Base-by-base conservation (phyloP, 345 rosid species). In the Arabis alpina region DNA sequence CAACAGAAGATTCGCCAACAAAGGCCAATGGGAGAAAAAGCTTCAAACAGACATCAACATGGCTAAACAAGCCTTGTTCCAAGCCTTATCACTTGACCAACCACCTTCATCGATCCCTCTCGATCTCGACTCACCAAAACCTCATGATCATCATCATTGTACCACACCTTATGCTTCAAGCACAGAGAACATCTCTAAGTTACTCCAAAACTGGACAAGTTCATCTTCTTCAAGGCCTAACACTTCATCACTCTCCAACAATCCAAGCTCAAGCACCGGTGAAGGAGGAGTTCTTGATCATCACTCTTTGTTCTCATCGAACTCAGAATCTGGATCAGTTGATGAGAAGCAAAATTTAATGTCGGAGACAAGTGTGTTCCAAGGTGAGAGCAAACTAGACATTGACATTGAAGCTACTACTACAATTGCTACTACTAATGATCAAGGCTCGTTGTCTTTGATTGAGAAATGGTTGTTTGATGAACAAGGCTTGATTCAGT, bases 1-100 rank as follows among this genome's bases (percentile, higher is more conserved):
- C 51, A 66, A 36, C 59, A 75, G 54, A 69, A 55, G 71, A 50
- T 3, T 25, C 23, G 16, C 11, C 48, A 75, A 84, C 30, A 91
- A 87, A 79, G 97, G 93, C 8, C 95, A 85, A 71, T 91, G 97
- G 97, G 97, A 88, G 80, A 84, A 82, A 70, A 83, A 82, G 79
- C 96, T 94, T 43, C 99, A 94, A 70, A 85, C 96, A 25, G 96
- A 94, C 60, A 91, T 91, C 43, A 82, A 84, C 71, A 86, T 78
- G 85, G 99, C 99, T 4, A 88, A 82, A 66, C 89, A 80, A 77
- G 97, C 97, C 41, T 83, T 94, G 3, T 77, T 78, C 8, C 91
- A 93, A 66, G 97, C 99, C 28, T 71, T 94, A 52, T 94, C 95
- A 5, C 81, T 87, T 24, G 91, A 85, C 50, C 85, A 83, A 68